Evolutionary conservation across 2,329 filamentous ascomycete species (phyloP).

Genomic region (Arthrobotrys iridis): DNA sequence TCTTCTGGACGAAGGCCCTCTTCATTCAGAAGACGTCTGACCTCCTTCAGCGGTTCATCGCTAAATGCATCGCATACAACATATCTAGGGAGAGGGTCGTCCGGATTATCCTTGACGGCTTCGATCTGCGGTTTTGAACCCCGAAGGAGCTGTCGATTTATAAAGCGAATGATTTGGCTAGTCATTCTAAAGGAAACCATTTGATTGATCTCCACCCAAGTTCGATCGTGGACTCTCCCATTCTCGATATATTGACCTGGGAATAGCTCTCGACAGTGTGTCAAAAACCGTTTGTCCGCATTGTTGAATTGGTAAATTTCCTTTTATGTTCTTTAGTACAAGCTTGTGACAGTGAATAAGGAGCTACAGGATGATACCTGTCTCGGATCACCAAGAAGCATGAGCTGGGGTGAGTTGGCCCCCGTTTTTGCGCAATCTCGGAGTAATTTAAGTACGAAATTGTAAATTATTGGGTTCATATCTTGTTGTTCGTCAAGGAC

Average conservation of each 20-base stretch:
- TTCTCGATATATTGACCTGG: constrained; percentile 28
- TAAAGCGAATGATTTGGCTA: constrained; percentile 31
- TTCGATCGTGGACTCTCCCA: constrained; percentile 16
- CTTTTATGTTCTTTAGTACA: background rate
- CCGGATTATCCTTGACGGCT: constrained; percentile 27
- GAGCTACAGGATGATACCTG: constrained; percentile 32
- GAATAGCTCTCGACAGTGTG: constrained; percentile 40
- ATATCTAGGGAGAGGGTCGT: constrained; percentile 50
- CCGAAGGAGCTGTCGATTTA: constrained; percentile 44
- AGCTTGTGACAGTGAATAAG: too few relatives aligned
- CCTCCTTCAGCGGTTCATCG: constrained; percentile 29
- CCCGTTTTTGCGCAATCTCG: constrained; percentile 37
- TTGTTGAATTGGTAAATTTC: constrained; percentile 56
- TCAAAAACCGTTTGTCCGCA: constrained; percentile 54
- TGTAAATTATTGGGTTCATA: constrained; percentile 55
- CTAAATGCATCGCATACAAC: constrained; percentile 44
- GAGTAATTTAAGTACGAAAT: constrained; percentile 51
- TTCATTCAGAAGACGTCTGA: constrained; percentile 29
- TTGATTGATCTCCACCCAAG: constrained; percentile 48
- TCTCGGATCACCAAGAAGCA: constrained; percentile 52
- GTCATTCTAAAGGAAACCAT: constrained; percentile 52
- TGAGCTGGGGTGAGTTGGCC: constrained; percentile 26
- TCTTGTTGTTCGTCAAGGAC: constrained; percentile 56
- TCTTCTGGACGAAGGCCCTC: constrained; percentile 35
- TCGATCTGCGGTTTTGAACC: constrained; percentile 31